Base-by-base conservation (phyloP, 192 early-diverging fungal species). In the Phlyctochytrium bullatum region DNA sequence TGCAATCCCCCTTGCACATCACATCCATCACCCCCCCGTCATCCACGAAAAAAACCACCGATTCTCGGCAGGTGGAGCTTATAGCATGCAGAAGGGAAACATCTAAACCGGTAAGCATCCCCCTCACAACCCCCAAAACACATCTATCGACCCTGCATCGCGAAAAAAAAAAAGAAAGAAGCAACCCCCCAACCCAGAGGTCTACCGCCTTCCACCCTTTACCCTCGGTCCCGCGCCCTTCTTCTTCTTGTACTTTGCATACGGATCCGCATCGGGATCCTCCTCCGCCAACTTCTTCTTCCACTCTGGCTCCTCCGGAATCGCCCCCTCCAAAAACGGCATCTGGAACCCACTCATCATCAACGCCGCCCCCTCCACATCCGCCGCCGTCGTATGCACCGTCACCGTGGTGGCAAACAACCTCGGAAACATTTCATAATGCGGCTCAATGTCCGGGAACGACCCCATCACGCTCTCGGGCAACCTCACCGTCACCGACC, bases 391-490 rank as follows among this genome's bases (percentile, higher is more conserved):
- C 2, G 95, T 96, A 52, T 88, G 81, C 66, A 97, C 88, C 28
- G 85, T 86, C 59, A 99, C 88, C 57, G 88, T 85, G 71, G 94
- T 94, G 24, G 93, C 93, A 29, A 90, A 93, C 74, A 96, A 83
- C 61, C 86, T 73, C 12, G 97, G 97, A 71, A 90, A 94, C 81
- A 90, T 86, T 61, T 99, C 97, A 75, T 94, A 98, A 70, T 92
- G 90, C 34, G 87, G 88, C 75, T 99, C 97, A 68, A 99, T 93
- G 78, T 99, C 97, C 2, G 95, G 97, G 83, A 98, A 99, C 61
- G 92, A 77, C 3, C 93, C 92, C 29, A 99, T 82, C 28, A 87
- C 92, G 52, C 87, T 85, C 50, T 83, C 78, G 35, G 92, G 93
- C 57, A 99, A 89, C 29, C 89, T 89, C 69, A 99, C 76, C 2